Conservation (phyloP, 2,329 filamentous ascomycete species). For the Aspergillus sp. region DNA sequence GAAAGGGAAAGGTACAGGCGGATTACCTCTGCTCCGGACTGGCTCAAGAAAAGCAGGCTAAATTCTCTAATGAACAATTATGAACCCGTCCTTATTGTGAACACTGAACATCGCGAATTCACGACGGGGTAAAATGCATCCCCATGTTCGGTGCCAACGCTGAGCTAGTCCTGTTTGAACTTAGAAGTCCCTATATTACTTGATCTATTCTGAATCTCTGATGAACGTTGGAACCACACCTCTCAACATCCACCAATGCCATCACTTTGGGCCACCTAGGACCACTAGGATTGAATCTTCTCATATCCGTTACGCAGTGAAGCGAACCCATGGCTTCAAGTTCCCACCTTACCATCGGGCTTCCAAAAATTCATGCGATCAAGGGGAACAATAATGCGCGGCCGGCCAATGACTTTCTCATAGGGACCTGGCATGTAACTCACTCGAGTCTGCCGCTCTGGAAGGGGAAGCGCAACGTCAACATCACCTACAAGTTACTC, state of each 20-base stretch:
- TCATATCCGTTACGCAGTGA: neutral
- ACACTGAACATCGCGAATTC: neutral
- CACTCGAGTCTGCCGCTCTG: constrained; percentile 18
- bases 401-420: constrained; percentile 14
- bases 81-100: neutral
- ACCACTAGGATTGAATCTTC: neutral
- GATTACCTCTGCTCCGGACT: constrained; percentile 6
- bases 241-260: neutral
- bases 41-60: too few species aligned
- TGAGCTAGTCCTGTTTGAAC: neutral
- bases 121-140: neutral
- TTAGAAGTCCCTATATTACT: neutral
- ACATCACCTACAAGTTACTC: constrained; percentile 16
- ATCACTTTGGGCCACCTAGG: neutral
- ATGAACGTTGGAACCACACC: neutral
- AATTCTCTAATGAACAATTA: neutral
- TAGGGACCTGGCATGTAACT: constrained; percentile 18
- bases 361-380: constrained; percentile 9
- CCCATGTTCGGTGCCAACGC: neutral
- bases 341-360: constrained; percentile 3
- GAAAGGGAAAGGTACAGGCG: neutral
- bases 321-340: constrained; percentile 15
- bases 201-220: neutral
- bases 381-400: constrained; percentile 12
- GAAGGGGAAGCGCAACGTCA: constrained; percentile 18